Evolutionary conservation across 176 grass and related monocot genomes (phyloP).

Genomic region (Oropetium thomaeum): DNA sequence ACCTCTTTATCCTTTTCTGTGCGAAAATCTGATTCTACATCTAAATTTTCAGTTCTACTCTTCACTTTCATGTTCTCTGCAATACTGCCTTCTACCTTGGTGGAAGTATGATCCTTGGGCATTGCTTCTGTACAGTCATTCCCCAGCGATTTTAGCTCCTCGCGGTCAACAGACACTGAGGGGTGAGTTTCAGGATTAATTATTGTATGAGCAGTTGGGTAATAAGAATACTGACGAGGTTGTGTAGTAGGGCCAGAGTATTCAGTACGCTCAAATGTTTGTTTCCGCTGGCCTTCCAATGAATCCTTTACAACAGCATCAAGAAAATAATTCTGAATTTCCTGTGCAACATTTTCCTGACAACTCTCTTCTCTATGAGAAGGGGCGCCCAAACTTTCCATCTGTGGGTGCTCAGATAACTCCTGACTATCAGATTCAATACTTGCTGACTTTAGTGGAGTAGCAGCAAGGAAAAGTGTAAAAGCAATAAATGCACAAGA

Average conservation of each 20-base stretch:
- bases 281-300: constrained; percentile 4
- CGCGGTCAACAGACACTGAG: not conserved
- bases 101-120: constrained; percentile 10
- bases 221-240: constrained; percentile 18
- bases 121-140: constrained; percentile 18
- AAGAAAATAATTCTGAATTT: constrained; percentile 31
- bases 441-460: constrained; percentile 75
- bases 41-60: constrained; percentile 18
- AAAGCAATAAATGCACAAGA: constrained; percentile 60
- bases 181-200: constrained; percentile 15
- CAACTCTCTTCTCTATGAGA: constrained; percentile 30
- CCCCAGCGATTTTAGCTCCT: constrained; percentile 39
- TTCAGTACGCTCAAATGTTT: constrained; percentile 17
- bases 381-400: not conserved
- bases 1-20: constrained; percentile 31
- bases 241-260: constrained; percentile 37
- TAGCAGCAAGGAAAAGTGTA: constrained; percentile 61
- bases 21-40: constrained; percentile 31
- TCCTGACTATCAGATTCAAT: constrained; percentile 44
- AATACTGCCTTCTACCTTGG: not conserved
- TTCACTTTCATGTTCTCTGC: constrained; percentile 11
- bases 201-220: constrained; percentile 6
- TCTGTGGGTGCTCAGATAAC: not conserved
- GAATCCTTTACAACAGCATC: constrained; percentile 10
- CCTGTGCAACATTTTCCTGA: constrained; percentile 33